These are phyloP conservation scores for Epichloe hybrida DNA, from an alignment of 2,329 filamentous ascomycete genomes.

Conservation along the genomic window DNA sequence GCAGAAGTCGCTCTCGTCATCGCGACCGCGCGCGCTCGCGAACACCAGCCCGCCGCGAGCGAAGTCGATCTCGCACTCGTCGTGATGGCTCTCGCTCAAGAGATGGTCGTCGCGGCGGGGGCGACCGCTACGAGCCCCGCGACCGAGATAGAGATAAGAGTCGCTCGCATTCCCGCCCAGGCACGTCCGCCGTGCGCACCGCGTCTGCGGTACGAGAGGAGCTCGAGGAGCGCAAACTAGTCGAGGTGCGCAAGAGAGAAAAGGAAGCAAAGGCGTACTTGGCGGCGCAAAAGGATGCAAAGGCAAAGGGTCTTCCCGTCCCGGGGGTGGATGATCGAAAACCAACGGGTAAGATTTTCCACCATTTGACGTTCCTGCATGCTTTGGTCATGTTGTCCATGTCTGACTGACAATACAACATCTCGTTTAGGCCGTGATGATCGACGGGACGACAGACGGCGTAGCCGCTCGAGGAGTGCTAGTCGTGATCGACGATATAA, in stretches of 20 bases:
- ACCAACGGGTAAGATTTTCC: background rate
- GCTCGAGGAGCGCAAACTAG: conserved; percentile 44
- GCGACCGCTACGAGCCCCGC: conserved; percentile 7
- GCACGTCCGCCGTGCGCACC: conserved; percentile 23
- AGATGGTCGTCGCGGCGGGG: conserved; percentile 10
- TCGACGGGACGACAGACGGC: conserved; percentile 25
- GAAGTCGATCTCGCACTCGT: conserved; percentile 9
- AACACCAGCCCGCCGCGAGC: conserved; percentile 19
- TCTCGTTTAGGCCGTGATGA: background rate
- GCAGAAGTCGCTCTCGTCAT: conserved; percentile 16
- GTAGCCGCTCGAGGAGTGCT: conserved; percentile 21
- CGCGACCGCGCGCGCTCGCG: conserved; percentile 12
- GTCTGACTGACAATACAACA: background rate
- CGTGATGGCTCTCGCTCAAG: conserved; percentile 11
- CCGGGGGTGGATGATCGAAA: conserved; percentile 44
- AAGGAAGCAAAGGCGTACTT: conserved; percentile 52
- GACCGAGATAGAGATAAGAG: conserved; percentile 21
- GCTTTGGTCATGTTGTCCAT: too few relatives aligned
- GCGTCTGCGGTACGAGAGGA: conserved; percentile 31
- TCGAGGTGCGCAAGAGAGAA: conserved; percentile 48
- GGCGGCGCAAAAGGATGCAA: conserved; percentile 46
- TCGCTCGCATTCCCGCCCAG: conserved; percentile 29
- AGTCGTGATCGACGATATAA: conserved; percentile 19
- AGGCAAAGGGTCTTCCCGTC: conserved; percentile 42
- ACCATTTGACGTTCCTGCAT: too few relatives aligned